These are phyloP conservation scores for Eucalyptus erythrocorys DNA, from an alignment of 345 rosid species.

Conservation along the genomic window DNA sequence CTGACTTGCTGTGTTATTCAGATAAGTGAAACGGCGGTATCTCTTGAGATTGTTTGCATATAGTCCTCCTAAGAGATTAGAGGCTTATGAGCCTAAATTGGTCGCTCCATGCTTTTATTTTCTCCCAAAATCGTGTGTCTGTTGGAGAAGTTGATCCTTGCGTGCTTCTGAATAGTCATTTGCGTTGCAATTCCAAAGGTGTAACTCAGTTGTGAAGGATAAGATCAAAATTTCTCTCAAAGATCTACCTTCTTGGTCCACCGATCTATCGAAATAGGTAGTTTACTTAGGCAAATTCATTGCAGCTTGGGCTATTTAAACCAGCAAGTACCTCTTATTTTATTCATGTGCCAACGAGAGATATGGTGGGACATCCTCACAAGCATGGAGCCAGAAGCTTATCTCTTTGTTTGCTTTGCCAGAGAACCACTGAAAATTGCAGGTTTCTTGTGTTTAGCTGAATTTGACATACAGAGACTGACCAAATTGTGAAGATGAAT, in stretches of 20 bases:
- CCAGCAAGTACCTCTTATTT: background rate
- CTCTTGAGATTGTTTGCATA: too few relatives aligned
- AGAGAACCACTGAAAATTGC: background rate
- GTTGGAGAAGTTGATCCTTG: background rate
- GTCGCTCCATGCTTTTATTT: background rate
- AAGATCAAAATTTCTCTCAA: background rate
- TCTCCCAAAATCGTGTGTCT: background rate
- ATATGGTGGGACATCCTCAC: background rate
- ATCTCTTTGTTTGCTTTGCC: background rate
- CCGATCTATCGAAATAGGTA: background rate
- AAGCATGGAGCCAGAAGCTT: background rate
- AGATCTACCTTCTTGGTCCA: background rate
- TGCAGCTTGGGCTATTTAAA: background rate
- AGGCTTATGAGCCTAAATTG: too few relatives aligned
- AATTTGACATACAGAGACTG: background rate
- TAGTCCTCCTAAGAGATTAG: too few relatives aligned
- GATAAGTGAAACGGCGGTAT: too few relatives aligned
- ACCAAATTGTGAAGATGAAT: background rate
- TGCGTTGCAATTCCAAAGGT: background rate
- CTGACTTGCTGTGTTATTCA: too few relatives aligned
- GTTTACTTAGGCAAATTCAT: background rate
- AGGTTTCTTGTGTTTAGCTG: background rate
- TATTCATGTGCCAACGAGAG: background rate
- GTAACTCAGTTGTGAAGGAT: background rate
- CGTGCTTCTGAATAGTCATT: background rate